phyloP scores from a whole-genome alignment of 2,329 filamentous ascomycete species.

The Aspergillus sojae region DNA sequence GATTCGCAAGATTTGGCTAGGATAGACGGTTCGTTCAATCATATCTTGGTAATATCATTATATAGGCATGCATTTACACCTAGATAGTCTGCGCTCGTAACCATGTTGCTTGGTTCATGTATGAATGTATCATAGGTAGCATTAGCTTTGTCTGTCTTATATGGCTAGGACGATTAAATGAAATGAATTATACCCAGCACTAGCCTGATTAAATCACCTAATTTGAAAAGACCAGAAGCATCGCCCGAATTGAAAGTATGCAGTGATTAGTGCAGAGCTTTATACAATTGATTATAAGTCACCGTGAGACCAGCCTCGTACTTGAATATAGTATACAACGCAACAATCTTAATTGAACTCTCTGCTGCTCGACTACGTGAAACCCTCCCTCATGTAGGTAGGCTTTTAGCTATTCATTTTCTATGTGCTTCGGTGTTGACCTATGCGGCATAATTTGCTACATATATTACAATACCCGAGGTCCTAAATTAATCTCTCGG shows the following conservation, averaged over 20 bases:
- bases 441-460: not conserved
- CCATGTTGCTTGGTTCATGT: not conserved
- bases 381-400: too few species aligned
- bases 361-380: too few species aligned
- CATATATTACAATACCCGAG: not conserved
- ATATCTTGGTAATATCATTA: not conserved
- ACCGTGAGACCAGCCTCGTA: too few species aligned
- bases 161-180: not conserved
- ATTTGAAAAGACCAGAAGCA: not conserved
- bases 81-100: not conserved
- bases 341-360: too few species aligned
- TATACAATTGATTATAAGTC: too few species aligned
- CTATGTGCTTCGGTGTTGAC: not conserved
- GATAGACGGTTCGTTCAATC: not conserved
- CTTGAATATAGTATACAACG: too few species aligned
- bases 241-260: not conserved
- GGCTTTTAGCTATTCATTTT: too few species aligned
- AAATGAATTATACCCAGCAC: not conserved
- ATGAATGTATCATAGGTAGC: not conserved
- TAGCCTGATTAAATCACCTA: too few species aligned
- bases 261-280: too few species aligned
- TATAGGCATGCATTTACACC: not conserved
- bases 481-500: not conserved
- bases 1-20: not conserved
- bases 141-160: not conserved